Evolutionary conservation across 2,329 filamentous ascomycete genomes (phyloP).

Genomic region (Sclerotinia glacialis): DNA sequence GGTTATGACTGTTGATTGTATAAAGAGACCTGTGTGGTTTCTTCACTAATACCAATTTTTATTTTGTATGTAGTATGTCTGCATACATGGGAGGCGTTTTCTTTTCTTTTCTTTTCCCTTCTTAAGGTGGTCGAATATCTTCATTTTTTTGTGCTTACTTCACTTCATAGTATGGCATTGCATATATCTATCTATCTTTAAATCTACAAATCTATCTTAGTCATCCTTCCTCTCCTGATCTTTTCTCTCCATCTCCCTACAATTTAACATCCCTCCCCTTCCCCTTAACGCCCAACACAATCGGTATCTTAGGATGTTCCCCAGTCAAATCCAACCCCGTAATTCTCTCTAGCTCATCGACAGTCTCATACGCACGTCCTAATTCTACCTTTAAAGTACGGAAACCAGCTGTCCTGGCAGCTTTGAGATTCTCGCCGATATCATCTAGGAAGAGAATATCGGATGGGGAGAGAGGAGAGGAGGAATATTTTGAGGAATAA

Average conservation of each 20-base stretch:
- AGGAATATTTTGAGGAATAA: not conserved
- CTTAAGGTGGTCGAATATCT: not conserved
- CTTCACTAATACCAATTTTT: not conserved
- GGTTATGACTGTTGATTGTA: conserved; percentile 17
- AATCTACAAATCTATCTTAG: not conserved
- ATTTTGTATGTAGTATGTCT: conserved; percentile 2
- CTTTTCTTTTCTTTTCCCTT: too few relatives aligned
- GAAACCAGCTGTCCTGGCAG: conserved; percentile 70
- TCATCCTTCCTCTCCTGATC: not conserved
- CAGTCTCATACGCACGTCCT: conserved; percentile 75
- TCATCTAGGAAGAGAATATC: conserved; percentile 85
- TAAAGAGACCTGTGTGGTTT: not conserved
- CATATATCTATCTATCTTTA: conserved; percentile 4
- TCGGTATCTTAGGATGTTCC: conserved; percentile 33
- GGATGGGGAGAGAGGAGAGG: conserved; percentile 49
- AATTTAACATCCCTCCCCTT: conserved; percentile 16
- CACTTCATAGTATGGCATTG: not conserved
- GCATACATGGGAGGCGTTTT: not conserved
- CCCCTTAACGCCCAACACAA: conserved; percentile 25
- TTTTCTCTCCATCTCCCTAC: not conserved
- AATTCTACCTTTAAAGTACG: conserved; percentile 80
- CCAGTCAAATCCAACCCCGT: conserved; percentile 62
- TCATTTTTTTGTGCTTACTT: not conserved
- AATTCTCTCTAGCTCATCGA: conserved; percentile 72
- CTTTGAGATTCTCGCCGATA: conserved; percentile 88